Evolutionary conservation across 345 rosid species (phyloP).

Genomic region (Erucastrum elatum): DNA sequence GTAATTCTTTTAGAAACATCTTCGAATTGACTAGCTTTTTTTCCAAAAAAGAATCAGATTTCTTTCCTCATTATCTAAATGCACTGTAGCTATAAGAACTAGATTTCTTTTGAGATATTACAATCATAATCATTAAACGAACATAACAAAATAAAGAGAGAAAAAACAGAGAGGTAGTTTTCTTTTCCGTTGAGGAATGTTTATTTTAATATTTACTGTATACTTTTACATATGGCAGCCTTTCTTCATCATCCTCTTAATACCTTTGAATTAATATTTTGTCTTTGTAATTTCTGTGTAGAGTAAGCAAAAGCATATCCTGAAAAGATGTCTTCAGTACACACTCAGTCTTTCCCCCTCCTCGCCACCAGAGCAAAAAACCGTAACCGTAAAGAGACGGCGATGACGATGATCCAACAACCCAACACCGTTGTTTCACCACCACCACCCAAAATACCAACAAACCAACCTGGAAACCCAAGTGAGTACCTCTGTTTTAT

Average conservation of each 20-base stretch:
- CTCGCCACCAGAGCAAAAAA: slow-evolving; percentile 6
- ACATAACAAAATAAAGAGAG: slow-evolving; percentile 3
- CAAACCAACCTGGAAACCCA: slow-evolving; percentile 78
- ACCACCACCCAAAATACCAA: slow-evolving; percentile 57
- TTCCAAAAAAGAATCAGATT: not conserved
- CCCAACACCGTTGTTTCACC: slow-evolving; percentile 46
- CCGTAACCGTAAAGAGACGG: slow-evolving; percentile 15
- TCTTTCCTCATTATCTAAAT: not conserved
- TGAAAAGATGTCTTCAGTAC: slow-evolving; percentile 36
- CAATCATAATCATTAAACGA: slow-evolving; percentile 12
- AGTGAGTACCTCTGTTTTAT: slow-evolving; percentile 45
- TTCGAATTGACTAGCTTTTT: no score
- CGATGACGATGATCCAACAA: slow-evolving; percentile 24
- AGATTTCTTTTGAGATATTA: not conserved
- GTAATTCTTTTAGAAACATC: no score
- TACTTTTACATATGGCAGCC: slow-evolving; percentile 4
- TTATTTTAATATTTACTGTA: slow-evolving; percentile 10
- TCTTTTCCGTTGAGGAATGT: slow-evolving; percentile 15
- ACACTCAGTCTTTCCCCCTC: slow-evolving; percentile 28
- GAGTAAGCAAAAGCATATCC: slow-evolving; percentile 18
- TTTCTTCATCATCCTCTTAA: slow-evolving; percentile 28
- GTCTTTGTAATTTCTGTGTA: slow-evolving; percentile 26
- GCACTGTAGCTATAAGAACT: slow-evolving; percentile 10
- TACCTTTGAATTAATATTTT: slow-evolving; percentile 31
- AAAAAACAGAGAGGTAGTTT: slow-evolving; percentile 13